Evolutionary conservation across 1,284 basidiomycete species (phyloP).

Genomic region (Cryptococcus sp.): DNA sequence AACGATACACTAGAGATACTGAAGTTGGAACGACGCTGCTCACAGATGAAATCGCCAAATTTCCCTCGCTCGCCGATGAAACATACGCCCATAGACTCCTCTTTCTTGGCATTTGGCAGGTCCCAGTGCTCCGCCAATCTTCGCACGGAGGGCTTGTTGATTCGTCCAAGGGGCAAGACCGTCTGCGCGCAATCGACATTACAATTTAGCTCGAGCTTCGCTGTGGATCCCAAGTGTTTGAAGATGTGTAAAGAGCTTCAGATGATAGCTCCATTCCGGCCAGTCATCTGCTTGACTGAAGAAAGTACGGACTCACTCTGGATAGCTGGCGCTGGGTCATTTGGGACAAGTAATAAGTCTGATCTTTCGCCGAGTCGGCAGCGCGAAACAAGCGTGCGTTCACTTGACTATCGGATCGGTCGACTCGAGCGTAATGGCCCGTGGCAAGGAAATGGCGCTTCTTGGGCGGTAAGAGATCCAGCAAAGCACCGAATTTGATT

Average conservation of each 20-base stretch:
- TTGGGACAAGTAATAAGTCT: conserved; percentile 89
- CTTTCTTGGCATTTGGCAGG: conserved; percentile 74
- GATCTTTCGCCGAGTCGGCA: conserved; percentile 76
- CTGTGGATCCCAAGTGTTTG: too few relatives aligned
- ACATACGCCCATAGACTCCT: conserved; percentile 96
- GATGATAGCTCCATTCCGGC: too few relatives aligned
- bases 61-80: conserved; percentile 82
- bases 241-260: too few relatives aligned
- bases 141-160: conserved; percentile 73
- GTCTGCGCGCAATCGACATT: conserved; percentile 54
- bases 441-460: conserved; percentile 65
- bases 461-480: conserved; percentile 62
- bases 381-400: conserved; percentile 66
- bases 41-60: conserved; percentile 76
- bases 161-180: conserved; percentile 73
- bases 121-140: conserved; percentile 67
- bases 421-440: conserved; percentile 82
- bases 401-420: conserved; percentile 46
- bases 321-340: conserved; percentile 66
- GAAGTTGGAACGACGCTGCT: conserved; percentile 11
- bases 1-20: background rate
- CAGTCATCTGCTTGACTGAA: background rate
- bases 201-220: background rate
- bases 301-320: conserved; percentile 35
- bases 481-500: conserved; percentile 89